Evolutionary conservation across 805 yeast species (phyloP).

Genomic region (Lachancea thermotolerans): DNA sequence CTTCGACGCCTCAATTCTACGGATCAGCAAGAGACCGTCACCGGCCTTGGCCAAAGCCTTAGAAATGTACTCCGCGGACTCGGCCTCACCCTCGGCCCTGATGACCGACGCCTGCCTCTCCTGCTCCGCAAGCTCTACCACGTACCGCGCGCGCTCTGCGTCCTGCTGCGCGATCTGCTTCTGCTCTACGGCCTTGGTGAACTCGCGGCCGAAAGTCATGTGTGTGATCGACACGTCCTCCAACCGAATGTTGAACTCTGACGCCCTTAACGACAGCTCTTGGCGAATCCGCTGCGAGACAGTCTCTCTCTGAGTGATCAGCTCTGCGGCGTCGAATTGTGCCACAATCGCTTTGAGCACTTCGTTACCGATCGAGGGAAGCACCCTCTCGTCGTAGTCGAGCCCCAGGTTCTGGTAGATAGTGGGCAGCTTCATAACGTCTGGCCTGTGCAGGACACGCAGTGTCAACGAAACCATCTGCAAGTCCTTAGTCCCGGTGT

Average conservation of each 20-base stretch:
- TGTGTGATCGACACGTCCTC: slow-evolving; percentile 98
- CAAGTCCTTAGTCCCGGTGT: slow-evolving; percentile 94
- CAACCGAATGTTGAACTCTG: slow-evolving; percentile 80
- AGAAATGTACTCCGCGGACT: slow-evolving; percentile 91
- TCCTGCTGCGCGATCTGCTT: slow-evolving; percentile 99
- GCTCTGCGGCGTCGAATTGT: slow-evolving; percentile 92
- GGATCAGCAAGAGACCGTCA: slow-evolving; percentile 86
- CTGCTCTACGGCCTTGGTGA: slow-evolving; percentile 97
- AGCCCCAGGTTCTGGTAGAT: slow-evolving; percentile 88
- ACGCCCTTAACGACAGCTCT: slow-evolving; percentile 76
- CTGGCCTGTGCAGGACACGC: slow-evolving; percentile 92
- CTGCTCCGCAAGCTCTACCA: slow-evolving; percentile 95
- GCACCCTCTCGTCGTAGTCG: slow-evolving; percentile 91
- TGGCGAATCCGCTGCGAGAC: slow-evolving; percentile 84
- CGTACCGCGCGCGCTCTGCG: slow-evolving; percentile 91
- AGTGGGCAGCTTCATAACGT: slow-evolving; percentile 68
- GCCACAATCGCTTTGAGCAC: slow-evolving; percentile 86
- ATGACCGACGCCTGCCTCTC: slow-evolving; percentile 92
- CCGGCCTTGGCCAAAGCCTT: slow-evolving; percentile 91
- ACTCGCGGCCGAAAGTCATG: slow-evolving; percentile 93
- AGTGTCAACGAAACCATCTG: slow-evolving; percentile 92
- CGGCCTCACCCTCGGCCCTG: slow-evolving; percentile 99
- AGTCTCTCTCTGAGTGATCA: slow-evolving; percentile 93
- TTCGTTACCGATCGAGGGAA: slow-evolving; percentile 90
- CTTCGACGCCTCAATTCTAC: slow-evolving; percentile 94